These are phyloP conservation scores for Stephanodiscus triporus DNA, from an alignment of 108 stramenopile genomes.

Conservation along the genomic window DNA sequence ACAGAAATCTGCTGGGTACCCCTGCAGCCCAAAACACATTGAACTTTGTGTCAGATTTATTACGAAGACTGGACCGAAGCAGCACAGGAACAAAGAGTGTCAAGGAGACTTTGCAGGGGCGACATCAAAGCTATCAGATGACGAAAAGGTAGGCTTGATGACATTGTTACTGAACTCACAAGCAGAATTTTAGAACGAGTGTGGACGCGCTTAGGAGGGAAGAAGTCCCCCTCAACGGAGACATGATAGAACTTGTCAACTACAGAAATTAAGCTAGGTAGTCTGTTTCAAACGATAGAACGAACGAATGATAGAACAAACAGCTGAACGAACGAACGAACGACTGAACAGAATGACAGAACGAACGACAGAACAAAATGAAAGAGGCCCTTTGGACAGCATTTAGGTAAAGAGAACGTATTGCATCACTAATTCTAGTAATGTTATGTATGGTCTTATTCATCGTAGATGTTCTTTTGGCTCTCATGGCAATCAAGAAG, in stretches of 20 bases:
- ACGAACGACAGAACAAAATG: too few relatives aligned
- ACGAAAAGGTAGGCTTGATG: constrained; percentile 39
- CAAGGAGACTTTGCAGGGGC: constrained; percentile 27
- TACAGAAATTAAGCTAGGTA: background rate
- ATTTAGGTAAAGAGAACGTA: too few relatives aligned
- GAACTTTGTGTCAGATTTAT: constrained; percentile 16
- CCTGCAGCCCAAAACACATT: constrained; percentile 29
- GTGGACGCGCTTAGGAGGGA: constrained; percentile 18
- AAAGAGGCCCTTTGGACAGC: too few relatives aligned
- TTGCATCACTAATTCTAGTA: too few relatives aligned
- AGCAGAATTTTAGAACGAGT: constrained; percentile 24
- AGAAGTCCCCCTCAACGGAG: background rate
- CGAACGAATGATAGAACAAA: too few relatives aligned
- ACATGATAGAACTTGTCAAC: too few relatives aligned
- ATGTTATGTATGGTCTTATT: too few relatives aligned
- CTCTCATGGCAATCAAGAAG: too few relatives aligned
- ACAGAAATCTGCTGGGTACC: constrained; percentile 26
- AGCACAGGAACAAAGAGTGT: constrained; percentile 10
- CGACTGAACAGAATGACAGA: too few relatives aligned
- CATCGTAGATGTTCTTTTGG: too few relatives aligned
- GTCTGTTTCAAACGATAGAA: too few relatives aligned
- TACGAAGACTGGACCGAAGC: constrained; percentile 21
- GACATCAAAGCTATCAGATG: constrained; percentile 33
- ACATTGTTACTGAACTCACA: constrained; percentile 47
- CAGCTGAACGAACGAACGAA: too few relatives aligned